Evolutionary conservation across 2,329 filamentous ascomycete species (phyloP).

Genomic region (Botrytis aclada): DNA sequence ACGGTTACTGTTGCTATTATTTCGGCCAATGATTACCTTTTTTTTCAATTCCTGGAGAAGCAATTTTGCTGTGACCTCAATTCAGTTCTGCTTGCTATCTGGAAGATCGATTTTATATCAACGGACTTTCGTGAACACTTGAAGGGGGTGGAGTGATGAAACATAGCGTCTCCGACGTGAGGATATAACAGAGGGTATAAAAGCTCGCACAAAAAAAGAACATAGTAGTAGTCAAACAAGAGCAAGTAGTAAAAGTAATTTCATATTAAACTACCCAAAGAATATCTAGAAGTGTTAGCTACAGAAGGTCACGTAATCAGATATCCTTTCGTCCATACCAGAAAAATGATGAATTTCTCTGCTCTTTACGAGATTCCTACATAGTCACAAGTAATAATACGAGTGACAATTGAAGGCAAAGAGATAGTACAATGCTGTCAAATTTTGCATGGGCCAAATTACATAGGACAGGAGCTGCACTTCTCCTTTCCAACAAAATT

Average conservation of each 20-base stretch:
- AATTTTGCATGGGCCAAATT: not conserved
- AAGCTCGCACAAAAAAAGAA: rapidly evolving
- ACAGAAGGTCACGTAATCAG: not conserved
- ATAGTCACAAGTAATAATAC: not conserved
- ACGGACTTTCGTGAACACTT: not conserved
- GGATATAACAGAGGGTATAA: rapidly evolving
- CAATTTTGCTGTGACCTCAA: rapidly evolving
- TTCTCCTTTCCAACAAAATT: not conserved
- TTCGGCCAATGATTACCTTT: not conserved
- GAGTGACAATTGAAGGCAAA: rapidly evolving
- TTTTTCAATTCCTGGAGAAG: not conserved
- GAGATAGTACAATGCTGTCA: not conserved
- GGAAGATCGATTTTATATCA: not conserved
- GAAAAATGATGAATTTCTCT: not conserved
- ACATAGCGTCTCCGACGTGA: not conserved
- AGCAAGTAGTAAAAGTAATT: not conserved
- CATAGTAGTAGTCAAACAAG: not conserved
- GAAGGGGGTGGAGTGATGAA: not conserved
- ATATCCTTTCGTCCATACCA: not conserved
- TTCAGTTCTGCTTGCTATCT: not conserved
- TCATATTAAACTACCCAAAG: not conserved
- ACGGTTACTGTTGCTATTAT: not conserved
- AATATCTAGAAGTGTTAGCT: not conserved
- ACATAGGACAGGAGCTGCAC: not conserved
- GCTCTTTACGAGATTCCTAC: not conserved